Conservation (phyloP, 2,329 filamentous ascomycete species). For the Colletotrichum zoysiae region DNA sequence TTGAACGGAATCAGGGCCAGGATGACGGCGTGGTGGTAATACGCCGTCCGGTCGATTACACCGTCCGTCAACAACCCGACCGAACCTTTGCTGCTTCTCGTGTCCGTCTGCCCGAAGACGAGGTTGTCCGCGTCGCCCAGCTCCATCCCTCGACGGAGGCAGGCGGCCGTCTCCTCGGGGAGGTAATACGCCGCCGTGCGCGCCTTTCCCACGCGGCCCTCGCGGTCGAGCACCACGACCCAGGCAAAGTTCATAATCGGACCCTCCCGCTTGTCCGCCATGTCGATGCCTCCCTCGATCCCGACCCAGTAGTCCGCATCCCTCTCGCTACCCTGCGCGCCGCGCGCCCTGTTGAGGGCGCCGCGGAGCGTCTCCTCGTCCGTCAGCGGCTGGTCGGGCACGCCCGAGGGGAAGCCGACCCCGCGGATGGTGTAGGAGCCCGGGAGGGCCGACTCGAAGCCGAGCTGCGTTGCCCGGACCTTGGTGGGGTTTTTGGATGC, state of each 20-base stretch:
- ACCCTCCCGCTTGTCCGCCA: slow-evolving; percentile 38
- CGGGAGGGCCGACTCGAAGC: slow-evolving; percentile 46
- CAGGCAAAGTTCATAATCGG: slow-evolving; percentile 56
- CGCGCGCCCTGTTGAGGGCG: slow-evolving; percentile 53
- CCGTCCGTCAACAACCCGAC: slow-evolving; percentile 56
- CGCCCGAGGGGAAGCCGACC: slow-evolving; percentile 53
- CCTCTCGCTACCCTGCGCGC: slow-evolving; percentile 48
- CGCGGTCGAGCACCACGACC: slow-evolving; percentile 51
- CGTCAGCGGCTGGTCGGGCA: slow-evolving; percentile 56
- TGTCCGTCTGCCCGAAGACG: slow-evolving; percentile 53
- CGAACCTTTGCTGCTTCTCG: slow-evolving; percentile 54
- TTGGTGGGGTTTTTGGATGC: slow-evolving; percentile 58
- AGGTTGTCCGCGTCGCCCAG: slow-evolving; percentile 56
- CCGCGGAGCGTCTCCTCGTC: slow-evolving; percentile 55
- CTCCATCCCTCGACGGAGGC: slow-evolving; percentile 54
- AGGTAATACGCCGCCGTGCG: slow-evolving; percentile 55
- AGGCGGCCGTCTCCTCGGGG: slow-evolving; percentile 51
- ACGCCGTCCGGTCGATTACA: slow-evolving; percentile 51
- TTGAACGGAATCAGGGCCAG: slow-evolving; percentile 57
- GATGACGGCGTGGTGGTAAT: slow-evolving; percentile 56
- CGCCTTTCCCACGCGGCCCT: slow-evolving; percentile 51
- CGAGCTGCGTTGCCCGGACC: slow-evolving; percentile 52
- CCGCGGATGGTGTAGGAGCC: slow-evolving; percentile 46
- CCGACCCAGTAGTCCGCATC: slow-evolving; percentile 57
- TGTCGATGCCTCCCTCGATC: slow-evolving; percentile 56